A percentile compares a stretch with the other conserved stretches of the same genome.
phyloP scores from a whole-genome alignment of 495 filamentous ascomycete genomes.

The Podospora didyma region DNA sequence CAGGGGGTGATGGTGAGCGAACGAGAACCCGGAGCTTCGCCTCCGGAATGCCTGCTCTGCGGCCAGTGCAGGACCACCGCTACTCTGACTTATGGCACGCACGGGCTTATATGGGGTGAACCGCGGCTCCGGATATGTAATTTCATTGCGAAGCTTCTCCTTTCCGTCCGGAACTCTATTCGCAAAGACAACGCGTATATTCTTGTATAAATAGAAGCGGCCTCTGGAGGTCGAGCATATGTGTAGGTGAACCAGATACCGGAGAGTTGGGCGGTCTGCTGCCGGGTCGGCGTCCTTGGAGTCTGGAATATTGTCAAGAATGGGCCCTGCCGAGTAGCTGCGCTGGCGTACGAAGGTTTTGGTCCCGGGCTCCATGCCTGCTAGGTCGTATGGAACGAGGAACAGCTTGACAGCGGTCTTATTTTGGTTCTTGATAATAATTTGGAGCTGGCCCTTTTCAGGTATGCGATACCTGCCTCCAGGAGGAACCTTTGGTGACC shows the following conservation, averaged over 20 bases:
- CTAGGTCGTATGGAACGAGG: conserved; percentile 88
- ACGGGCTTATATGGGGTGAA: conserved; percentile 80
- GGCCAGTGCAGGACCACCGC: conserved; percentile 37
- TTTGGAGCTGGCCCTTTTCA: conserved; percentile 90
- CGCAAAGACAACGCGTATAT: conserved; percentile 91
- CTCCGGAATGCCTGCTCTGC: conserved; percentile 55
- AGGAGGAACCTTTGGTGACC: conserved; percentile 68
- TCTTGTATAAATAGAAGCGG: conserved; percentile 87
- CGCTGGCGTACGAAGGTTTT: conserved; percentile 97
- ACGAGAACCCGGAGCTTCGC: conserved; percentile 52
- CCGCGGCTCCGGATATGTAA: conserved; percentile 81
- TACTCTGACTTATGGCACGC: conserved; percentile 38
- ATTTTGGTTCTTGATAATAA: conserved; percentile 95
- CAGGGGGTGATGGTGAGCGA: conserved; percentile 21
- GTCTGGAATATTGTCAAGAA: conserved; percentile 53
- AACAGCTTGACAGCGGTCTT: conserved; percentile 96
- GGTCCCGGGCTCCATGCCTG: conserved; percentile 91
- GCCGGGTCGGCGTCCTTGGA: conserved; percentile 14
- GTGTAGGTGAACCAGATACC: conserved; percentile 91
- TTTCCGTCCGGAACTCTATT: conserved; percentile 97
- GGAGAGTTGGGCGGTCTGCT: conserved; percentile 71
- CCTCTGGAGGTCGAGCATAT: conserved; percentile 84
- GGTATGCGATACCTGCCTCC: conserved; percentile 93
- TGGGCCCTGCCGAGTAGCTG: conserved; percentile 84
- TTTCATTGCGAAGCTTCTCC: conserved; percentile 87